Percentiles rank a stretch among this genome's conserved stretches.
Evolutionary conservation across 1,139 yeast genomes (phyloP).

Genomic region (Scheffersomyces parashehatae): DNA sequence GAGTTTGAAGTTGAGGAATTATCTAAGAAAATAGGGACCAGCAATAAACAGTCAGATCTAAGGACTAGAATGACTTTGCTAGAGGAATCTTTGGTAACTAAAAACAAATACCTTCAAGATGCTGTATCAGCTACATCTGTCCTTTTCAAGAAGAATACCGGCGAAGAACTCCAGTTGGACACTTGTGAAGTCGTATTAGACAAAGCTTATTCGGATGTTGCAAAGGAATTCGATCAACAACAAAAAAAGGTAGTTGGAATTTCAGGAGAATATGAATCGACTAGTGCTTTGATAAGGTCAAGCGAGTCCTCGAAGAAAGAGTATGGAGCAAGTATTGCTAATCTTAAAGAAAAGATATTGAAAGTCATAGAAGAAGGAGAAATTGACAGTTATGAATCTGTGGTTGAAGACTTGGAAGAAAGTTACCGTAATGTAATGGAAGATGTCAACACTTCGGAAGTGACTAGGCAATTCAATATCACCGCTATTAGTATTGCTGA

Average conservation of each 20-base stretch:
- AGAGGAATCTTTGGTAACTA: conserved; percentile 12
- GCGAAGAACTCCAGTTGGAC: conserved; percentile 22
- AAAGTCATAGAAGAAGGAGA: conserved; percentile 42
- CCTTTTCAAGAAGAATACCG: conserved; percentile 16
- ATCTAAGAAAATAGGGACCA: conserved; percentile 48
- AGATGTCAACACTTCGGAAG: conserved; percentile 63
- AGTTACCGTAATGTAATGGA: conserved; percentile 61
- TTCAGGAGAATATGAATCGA: conserved; percentile 12
- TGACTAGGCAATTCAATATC: conserved; percentile 63
- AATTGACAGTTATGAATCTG: conserved; percentile 49
- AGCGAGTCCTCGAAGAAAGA: conserved; percentile 11
- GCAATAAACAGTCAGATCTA: conserved; percentile 60
- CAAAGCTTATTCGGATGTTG: conserved; percentile 10
- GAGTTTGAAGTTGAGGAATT: conserved; percentile 60
- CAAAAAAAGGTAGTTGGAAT: conserved; percentile 8
- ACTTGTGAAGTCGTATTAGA: conserved; percentile 21
- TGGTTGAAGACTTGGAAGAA: conserved; percentile 57
- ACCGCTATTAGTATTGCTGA: conserved; percentile 66
- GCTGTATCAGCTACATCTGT: neutral
- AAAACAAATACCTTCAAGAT: conserved; percentile 5
- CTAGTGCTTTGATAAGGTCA: conserved; percentile 13
- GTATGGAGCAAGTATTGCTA: conserved; percentile 16
- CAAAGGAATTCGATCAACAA: conserved; percentile 9
- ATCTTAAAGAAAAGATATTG: conserved; percentile 21
- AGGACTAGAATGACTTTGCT: conserved; percentile 13